phyloP scores from a whole-genome alignment of 2,329 filamentous ascomycete genomes.

The Diaporthe sp. region DNA sequence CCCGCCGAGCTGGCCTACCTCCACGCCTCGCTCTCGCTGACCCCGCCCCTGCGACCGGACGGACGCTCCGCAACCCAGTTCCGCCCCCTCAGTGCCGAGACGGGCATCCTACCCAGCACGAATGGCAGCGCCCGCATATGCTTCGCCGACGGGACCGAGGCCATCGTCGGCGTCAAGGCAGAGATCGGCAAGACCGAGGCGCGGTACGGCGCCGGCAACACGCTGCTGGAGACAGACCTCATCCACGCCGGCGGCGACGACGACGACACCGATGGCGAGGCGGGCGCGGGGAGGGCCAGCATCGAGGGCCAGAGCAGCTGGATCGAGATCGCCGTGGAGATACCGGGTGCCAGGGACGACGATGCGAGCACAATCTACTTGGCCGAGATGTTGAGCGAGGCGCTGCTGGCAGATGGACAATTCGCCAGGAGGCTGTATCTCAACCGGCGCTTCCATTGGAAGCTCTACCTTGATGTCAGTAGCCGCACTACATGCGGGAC shows the following conservation, averaged over 20 bases:
- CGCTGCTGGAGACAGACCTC: conserved; percentile 43
- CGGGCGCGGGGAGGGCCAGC: conserved; percentile 42
- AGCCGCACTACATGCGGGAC: conserved; percentile 2
- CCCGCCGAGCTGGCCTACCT: conserved; percentile 97
- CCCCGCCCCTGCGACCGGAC: conserved; percentile 90
- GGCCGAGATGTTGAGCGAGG: conserved; percentile 89
- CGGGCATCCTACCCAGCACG: conserved; percentile 87
- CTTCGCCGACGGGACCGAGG: conserved; percentile 95
- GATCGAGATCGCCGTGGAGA: conserved; percentile 92
- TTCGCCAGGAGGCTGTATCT: conserved; percentile 84
- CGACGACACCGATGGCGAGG: conserved; percentile 56
- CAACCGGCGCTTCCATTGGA: conserved; percentile 95
- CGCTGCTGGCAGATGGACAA: conserved; percentile 79
- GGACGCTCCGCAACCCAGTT: conserved; percentile 87
- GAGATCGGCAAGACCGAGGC: conserved; percentile 83
- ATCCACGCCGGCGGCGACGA: conserved; percentile 48
- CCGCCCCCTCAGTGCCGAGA: conserved; percentile 90
- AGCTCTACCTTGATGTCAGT: conserved; percentile 92
- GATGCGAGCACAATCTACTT: conserved; percentile 91
- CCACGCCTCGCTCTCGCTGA: conserved; percentile 85
- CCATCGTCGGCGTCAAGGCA: conserved; percentile 94
- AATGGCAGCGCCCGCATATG: conserved; percentile 95
- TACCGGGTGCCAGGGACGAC: conserved; percentile 91
- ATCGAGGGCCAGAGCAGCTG: conserved; percentile 72
- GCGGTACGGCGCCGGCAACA: conserved; percentile 47